A percentile compares a stretch with the other conserved stretches of the same genome.
phyloP scores from a whole-genome alignment of 768 basidiomycete genomes.

The Boletales sp. region DNA sequence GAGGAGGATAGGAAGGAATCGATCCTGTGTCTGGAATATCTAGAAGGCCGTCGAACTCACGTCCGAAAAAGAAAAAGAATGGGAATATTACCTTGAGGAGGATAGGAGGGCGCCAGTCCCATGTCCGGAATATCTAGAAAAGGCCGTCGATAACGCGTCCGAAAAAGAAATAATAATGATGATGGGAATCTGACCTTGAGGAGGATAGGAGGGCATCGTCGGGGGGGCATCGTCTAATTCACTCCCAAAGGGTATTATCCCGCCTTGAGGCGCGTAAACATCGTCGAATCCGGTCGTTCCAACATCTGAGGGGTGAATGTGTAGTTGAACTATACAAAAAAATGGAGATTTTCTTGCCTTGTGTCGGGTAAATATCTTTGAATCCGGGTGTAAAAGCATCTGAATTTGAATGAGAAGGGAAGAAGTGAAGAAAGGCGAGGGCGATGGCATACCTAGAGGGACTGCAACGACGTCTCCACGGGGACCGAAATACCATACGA shows the following conservation, averaged over 20 bases:
- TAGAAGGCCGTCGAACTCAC: too few species aligned
- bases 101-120: too few species aligned
- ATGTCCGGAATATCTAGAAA: too few species aligned
- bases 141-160: too few species aligned
- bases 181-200: too few species aligned
- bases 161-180: too few species aligned
- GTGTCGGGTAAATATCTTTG: slow-evolving; percentile 23
- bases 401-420: neutral
- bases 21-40: too few species aligned
- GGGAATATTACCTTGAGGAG: too few species aligned
- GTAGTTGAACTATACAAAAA: neutral
- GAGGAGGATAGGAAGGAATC: too few species aligned
- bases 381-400: slow-evolving; percentile 16
- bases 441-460: slow-evolving; percentile 11
- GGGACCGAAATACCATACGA: slow-evolving; percentile 70
- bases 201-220: neutral
- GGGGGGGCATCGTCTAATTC: neutral
- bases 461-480: slow-evolving; percentile 14
- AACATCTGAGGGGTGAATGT: too few species aligned
- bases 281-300: slow-evolving; percentile 7
- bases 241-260: slow-evolving; percentile 11
- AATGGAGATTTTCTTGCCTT: slow-evolving; percentile 9
- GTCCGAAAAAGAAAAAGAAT: too few species aligned
- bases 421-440: neutral
- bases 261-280: slow-evolving; percentile 17